Conservation (phyloP, 139 green algal genomes). For the Coelastrella sp. region DNA sequence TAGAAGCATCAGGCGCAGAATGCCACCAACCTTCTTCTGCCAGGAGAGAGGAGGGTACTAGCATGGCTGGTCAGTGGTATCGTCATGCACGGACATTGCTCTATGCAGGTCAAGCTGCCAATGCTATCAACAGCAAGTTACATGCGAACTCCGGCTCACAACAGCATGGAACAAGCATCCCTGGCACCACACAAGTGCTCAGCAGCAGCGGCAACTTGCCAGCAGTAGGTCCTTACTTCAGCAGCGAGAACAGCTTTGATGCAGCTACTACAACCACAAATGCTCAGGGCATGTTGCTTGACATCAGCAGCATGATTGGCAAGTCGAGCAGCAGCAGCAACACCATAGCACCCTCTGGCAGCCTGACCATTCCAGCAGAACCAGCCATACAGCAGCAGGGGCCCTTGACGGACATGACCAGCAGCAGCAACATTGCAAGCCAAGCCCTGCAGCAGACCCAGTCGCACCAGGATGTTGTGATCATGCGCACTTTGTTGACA, state of each 20-base stretch:
- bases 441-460: background rate
- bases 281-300: background rate
- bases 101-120: background rate
- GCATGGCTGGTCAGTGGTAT: no score
- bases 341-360: no score
- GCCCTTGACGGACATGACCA: background rate
- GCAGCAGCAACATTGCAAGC: background rate
- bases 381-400: background rate
- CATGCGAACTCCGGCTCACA: background rate
- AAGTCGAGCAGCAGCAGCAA: background rate
- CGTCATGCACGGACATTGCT: no score
- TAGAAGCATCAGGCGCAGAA: no score
- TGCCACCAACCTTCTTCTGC: no score
- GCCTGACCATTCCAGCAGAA: background rate
- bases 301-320: background rate
- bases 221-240: background rate
- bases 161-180: background rate
- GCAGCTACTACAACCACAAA: background rate
- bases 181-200: background rate
- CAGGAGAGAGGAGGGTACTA: no score
- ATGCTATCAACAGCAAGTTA: slow-evolving; percentile 10
- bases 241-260: background rate
- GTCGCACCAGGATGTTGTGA: slow-evolving; percentile 6
- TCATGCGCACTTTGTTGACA: slow-evolving; percentile 44
- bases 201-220: background rate